These are phyloP conservation scores for Talaromyces stipitatus DNA, from an alignment of 495 filamentous ascomycete genomes.

Conservation along the genomic window DNA sequence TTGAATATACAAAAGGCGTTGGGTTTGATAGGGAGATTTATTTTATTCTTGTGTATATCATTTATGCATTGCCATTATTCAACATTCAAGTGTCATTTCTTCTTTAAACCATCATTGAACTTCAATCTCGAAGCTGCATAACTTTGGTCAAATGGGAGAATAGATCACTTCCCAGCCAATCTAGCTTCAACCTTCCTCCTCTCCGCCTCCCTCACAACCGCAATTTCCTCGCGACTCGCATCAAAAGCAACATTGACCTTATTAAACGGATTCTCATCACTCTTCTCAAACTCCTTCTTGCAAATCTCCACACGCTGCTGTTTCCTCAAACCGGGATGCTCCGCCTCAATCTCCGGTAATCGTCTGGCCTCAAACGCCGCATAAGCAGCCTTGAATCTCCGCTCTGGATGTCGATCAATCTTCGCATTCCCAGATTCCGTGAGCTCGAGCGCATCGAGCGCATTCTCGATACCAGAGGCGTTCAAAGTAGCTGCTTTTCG, in stretches of 20 bases:
- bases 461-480: slow-evolving; percentile 84
- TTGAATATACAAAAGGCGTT: background rate
- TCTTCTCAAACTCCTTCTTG: slow-evolving; percentile 84
- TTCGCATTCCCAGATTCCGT: slow-evolving; percentile 47
- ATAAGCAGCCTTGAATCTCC: slow-evolving; percentile 81
- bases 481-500: slow-evolving; percentile 51
- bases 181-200: slow-evolving; percentile 66
- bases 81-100: background rate
- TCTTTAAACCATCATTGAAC: background rate
- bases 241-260: slow-evolving; percentile 67
- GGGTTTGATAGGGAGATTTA: background rate
- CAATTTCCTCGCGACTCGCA: slow-evolving; percentile 70
- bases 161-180: slow-evolving; percentile 34
- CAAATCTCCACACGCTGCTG: slow-evolving; percentile 75
- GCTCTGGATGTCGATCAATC: slow-evolving; percentile 79
- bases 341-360: slow-evolving; percentile 74
- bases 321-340: slow-evolving; percentile 66
- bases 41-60: slow-evolving; percentile 2
- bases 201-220: slow-evolving; percentile 57
- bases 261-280: slow-evolving; percentile 90
- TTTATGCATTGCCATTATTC: background rate
- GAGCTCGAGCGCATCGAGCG: slow-evolving; percentile 72
- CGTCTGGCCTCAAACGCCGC: slow-evolving; percentile 79
- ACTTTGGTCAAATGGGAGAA: no score
- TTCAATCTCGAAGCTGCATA: no score